Conservation (phyloP, 768 basidiomycete species). For the Royoungia palumana region DNA sequence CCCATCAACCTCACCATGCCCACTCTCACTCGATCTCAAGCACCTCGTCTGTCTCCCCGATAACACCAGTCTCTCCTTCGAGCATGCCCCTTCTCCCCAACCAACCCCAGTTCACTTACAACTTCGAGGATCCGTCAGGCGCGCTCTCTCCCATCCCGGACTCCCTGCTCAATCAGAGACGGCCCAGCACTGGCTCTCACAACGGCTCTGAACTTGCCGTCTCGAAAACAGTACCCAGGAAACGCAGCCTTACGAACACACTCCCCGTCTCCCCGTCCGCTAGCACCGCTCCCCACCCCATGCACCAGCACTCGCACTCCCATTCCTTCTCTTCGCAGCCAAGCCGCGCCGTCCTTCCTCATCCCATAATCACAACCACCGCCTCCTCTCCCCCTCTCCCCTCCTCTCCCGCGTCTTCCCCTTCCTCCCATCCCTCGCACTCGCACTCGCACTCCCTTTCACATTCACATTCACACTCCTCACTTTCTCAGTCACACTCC, state of each 20-base stretch:
- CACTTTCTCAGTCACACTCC: conserved; percentile 23
- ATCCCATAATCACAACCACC: conserved; percentile 33
- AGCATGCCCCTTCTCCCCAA: conserved; percentile 42
- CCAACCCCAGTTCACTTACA: conserved; percentile 47
- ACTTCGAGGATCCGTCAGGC: conserved; percentile 41
- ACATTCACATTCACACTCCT: conserved; percentile 20
- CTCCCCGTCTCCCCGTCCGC: conserved; percentile 33
- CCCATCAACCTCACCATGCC: conserved; percentile 13
- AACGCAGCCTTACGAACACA: conserved; percentile 57
- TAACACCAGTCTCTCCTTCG: conserved; percentile 57
- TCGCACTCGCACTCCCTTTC: conserved; percentile 20
- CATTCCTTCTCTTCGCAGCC: conserved; percentile 23
- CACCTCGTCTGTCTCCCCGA: conserved; percentile 41
- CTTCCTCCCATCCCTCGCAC: conserved; percentile 23
- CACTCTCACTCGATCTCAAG: conserved; percentile 15
- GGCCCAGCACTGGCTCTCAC: conserved; percentile 38
- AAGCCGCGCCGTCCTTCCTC: conserved; percentile 7
- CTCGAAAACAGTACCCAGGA: conserved; percentile 57
- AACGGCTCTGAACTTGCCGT: conserved; percentile 41
- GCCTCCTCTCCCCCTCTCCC: conserved; percentile 29
- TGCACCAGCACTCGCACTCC: conserved; percentile 28
- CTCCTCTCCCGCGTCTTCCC: conserved; percentile 22
- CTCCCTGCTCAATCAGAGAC: conserved; percentile 29
- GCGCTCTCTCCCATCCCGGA: conserved; percentile 29
- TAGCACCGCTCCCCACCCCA: conserved; percentile 7